Evolutionary conservation across 306 rosid species (phyloP).

Genomic region (Psophocarpus tetragonolobus): DNA sequence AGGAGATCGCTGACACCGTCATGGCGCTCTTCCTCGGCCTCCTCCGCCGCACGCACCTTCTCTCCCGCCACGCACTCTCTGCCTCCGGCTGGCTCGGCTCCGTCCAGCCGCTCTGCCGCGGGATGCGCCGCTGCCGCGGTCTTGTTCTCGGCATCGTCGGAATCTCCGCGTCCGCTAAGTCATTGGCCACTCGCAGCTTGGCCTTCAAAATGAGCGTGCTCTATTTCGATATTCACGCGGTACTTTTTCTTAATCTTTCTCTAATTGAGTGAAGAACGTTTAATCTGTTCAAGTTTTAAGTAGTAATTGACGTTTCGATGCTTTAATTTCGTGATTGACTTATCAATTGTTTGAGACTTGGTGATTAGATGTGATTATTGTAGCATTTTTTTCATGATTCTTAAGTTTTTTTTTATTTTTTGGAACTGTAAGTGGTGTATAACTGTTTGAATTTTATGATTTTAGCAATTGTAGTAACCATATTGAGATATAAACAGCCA

Average conservation of each 20-base stretch:
- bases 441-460: neutral
- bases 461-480: neutral
- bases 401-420: neutral
- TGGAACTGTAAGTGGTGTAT: neutral
- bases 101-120: slow-evolving; percentile 93
- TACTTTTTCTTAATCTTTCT: slow-evolving; percentile 25
- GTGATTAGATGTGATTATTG: neutral
- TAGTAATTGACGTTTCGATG: neutral
- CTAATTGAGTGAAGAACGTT: neutral
- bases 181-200: slow-evolving; percentile 90
- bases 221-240: slow-evolving; percentile 79
- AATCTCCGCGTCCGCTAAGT: slow-evolving; percentile 90
- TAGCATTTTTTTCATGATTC: neutral
- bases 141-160: slow-evolving; percentile 91
- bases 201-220: slow-evolving; percentile 97
- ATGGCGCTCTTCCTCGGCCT: slow-evolving; percentile 96
- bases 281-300: neutral
- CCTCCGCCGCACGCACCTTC: slow-evolving; percentile 90
- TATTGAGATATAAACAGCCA: neutral
- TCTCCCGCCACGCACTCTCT: slow-evolving; percentile 87
- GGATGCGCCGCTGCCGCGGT: slow-evolving; percentile 98
- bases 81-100: slow-evolving; percentile 99
- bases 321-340: neutral
- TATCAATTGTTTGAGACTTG: neutral
- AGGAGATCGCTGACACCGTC: slow-evolving; percentile 95